Percentiles rank a stretch among this genome's conserved stretches.
Evolutionary conservation across 2,329 filamentous ascomycete genomes (phyloP).

Genomic region (Biscogniauxia marginata): DNA sequence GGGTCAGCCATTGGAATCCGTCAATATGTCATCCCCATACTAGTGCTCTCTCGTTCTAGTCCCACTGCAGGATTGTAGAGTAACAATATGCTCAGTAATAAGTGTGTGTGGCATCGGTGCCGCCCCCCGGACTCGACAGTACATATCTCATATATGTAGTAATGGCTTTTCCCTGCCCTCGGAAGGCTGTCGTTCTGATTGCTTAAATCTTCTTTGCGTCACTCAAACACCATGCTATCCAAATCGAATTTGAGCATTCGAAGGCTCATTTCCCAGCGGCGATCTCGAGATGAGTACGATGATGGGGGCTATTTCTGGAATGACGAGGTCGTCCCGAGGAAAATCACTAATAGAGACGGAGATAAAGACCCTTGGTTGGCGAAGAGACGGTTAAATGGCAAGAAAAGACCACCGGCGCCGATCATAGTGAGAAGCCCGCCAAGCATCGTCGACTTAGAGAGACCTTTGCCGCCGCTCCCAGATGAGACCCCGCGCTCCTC

Average conservation of each 20-base stretch:
- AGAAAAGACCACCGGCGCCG: conserved; percentile 35
- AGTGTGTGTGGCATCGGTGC: background rate
- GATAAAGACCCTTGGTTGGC: conserved; percentile 22
- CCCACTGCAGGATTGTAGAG: conserved; percentile 18
- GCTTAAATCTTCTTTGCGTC: conserved; percentile 27
- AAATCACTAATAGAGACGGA: conserved; percentile 16
- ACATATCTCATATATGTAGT: conserved; percentile 26
- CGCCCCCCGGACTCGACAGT: conserved; percentile 7
- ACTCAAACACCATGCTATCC: conserved; percentile 37
- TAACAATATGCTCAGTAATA: conserved; percentile 22
- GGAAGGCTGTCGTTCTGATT: conserved; percentile 21
- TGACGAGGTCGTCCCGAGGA: conserved; percentile 5
- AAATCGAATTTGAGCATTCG: conserved; percentile 44
- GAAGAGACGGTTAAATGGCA: conserved; percentile 29
- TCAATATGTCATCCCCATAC: conserved; percentile 23
- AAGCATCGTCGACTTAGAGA: conserved; percentile 39
- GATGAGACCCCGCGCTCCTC: conserved; percentile 40
- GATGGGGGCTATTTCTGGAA: conserved; percentile 23
- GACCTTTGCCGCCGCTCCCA: conserved; percentile 39
- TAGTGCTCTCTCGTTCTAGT: conserved; percentile 12
- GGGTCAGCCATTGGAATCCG: conserved; percentile 13
- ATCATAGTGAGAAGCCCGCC: conserved; percentile 39
- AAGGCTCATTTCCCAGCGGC: conserved; percentile 39
- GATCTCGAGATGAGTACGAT: conserved; percentile 24
- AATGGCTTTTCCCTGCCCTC: conserved; percentile 24